Base-by-base conservation (phyloP, 176 grass and related monocot genomes). In the Zoysia pacifica region DNA sequence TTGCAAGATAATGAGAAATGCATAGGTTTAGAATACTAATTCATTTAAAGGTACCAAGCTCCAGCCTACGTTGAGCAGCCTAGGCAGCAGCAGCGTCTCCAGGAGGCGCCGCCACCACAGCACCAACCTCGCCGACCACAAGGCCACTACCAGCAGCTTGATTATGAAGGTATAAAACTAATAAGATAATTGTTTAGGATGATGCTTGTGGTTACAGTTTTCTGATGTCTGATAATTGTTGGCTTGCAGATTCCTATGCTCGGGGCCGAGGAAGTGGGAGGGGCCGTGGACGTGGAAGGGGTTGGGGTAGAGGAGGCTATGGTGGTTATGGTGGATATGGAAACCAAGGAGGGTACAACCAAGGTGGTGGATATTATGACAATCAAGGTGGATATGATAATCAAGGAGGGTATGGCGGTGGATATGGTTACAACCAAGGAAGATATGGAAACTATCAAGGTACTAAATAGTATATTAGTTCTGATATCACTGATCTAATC, bases 251-350 rank as follows among this genome's bases (percentile, higher is more conserved):
- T 69, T 80, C 82, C 41, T 90, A 88, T 86, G 75, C 67, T 53
- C 79, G 71, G 64, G 88, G 84, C 42, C 81, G 81, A 78, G 90
- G 28, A 28, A 28, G 90, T 47, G 87, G 87, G 59, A 90, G 87
- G 78, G 68, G 62, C 37, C 79, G 82, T 38, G 91, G 81, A 47
- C 87, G 87, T 87, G 91, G 88, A 77, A 90, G 91, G 70, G 88
- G 88, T 73, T 93, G 91, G 91, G 88, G 83, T 37, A 86, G 88
- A 90, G 88, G 91, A 83, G 82, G 85, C 67, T 93, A 93, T 65
- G 87, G 77, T 12, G 76, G 84, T 36, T 90, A 90, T 62, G 89
- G 77, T 28, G 28, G 28, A 28, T 28, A 28, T 28, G 28, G 28
- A 28, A 28, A 28, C 28, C 28, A 28, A 28, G 28, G 28, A 28